Conservation (phyloP, 2,329 filamentous ascomycete genomes). For the Sclerotinia minor region DNA sequence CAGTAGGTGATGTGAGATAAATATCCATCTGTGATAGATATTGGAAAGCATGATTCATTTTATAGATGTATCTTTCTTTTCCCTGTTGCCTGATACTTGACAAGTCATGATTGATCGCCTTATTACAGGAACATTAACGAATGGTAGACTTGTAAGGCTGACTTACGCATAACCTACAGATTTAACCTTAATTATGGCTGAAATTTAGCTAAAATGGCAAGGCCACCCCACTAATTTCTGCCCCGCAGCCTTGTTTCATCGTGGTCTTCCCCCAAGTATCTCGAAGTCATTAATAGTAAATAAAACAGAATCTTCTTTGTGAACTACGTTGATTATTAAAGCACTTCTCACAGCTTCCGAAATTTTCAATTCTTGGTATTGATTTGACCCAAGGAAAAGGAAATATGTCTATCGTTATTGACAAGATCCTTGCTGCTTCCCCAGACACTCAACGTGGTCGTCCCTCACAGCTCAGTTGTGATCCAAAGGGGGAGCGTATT, state of each 20-base stretch:
- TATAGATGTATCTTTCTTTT: background rate
- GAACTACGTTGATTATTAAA: background rate
- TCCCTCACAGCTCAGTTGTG: conserved; percentile 83
- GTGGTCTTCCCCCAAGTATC: background rate
- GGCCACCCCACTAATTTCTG: conserved; percentile 14
- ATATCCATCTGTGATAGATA: no score
- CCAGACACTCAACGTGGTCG: conserved; percentile 83
- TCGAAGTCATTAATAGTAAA: conserved; percentile 1
- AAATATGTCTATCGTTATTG: conserved; percentile 53
- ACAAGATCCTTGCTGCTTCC: conserved; percentile 78
- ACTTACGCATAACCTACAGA: background rate
- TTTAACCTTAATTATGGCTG: conserved; percentile 10
- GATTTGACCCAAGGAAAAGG: background rate
- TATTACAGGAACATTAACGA: no score
- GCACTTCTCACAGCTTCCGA: background rate
- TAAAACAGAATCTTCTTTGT: background rate
- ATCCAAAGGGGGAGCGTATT: conserved; percentile 86
- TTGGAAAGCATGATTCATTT: background rate
- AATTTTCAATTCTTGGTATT: background rate
- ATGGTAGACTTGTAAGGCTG: background rate
- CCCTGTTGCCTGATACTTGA: background rate
- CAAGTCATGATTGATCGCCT: background rate
- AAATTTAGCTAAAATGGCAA: background rate
- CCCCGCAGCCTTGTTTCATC: conserved; percentile 22
- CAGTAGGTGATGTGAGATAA: background rate